phyloP scores from a whole-genome alignment of 257 asterid genomes.

The Nicotiana otophora region DNA sequence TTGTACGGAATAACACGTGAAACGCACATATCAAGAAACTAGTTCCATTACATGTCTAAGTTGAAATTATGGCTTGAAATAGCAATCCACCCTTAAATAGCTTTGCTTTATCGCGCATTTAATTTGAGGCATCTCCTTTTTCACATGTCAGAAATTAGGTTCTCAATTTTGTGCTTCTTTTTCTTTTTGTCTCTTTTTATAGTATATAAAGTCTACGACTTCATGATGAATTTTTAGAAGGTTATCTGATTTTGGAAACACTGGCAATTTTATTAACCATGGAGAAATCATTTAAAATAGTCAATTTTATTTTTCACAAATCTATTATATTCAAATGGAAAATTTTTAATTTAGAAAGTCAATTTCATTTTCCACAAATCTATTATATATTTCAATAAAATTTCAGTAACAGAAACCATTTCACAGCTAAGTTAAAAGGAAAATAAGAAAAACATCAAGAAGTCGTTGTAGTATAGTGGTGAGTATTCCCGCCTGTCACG shows the following conservation, averaged over 20 bases:
- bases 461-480: not conserved
- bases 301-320: too few relatives aligned
- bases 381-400: too few relatives aligned
- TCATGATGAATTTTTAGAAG: not conserved
- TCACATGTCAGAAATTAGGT: not conserved
- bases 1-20: too few relatives aligned
- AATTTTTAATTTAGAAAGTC: too few relatives aligned
- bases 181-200: not conserved
- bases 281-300: too few relatives aligned
- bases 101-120: not conserved
- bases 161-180: not conserved
- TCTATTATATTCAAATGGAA: too few relatives aligned
- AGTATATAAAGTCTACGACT: not conserved
- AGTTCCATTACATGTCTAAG: not conserved
- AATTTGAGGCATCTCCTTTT: not conserved
- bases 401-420: too few relatives aligned
- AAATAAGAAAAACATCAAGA: too few relatives aligned
- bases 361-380: too few relatives aligned
- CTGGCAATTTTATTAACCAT: not conserved
- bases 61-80: not conserved
- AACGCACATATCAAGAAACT: too few relatives aligned
- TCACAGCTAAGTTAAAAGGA: too few relatives aligned
- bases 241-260: not conserved
- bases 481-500: conserved; percentile 30
- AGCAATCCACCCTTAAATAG: not conserved